These are phyloP conservation scores for Saccharomycopsis amapae DNA, from an alignment of 805 yeast genomes.

Conservation along the genomic window DNA sequence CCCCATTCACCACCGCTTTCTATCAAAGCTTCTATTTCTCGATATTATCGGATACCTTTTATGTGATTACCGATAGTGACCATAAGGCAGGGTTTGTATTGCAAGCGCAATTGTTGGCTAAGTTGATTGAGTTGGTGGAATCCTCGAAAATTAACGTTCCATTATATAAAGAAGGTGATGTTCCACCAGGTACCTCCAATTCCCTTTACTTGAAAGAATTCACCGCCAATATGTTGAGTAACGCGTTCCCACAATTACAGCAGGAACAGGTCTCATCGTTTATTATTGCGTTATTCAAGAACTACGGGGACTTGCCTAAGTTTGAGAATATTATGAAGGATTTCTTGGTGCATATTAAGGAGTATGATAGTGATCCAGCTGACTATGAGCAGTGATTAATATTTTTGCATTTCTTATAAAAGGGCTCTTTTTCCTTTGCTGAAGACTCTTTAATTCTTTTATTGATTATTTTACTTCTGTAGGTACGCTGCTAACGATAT, in stretches of 20 bases:
- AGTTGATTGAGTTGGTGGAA: slow-evolving; percentile 76
- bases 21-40: slow-evolving; percentile 84
- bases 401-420: too few relatives aligned
- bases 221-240: slow-evolving; percentile 69
- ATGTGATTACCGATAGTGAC: slow-evolving; percentile 91
- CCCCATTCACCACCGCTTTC: slow-evolving; percentile 73
- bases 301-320: slow-evolving; percentile 64
- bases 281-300: slow-evolving; percentile 64
- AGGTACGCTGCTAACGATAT: too few relatives aligned
- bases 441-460: too few relatives aligned
- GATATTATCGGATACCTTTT: slow-evolving; percentile 85
- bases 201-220: slow-evolving; percentile 71
- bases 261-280: slow-evolving; percentile 77
- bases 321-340: slow-evolving; percentile 87
- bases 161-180: slow-evolving; percentile 71
- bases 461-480: too few relatives aligned
- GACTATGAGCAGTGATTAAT: neutral
- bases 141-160: slow-evolving; percentile 70
- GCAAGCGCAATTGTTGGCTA: slow-evolving; percentile 80
- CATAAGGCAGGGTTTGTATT: slow-evolving; percentile 93
- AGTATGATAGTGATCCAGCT: slow-evolving; percentile 76
- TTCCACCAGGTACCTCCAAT: slow-evolving; percentile 80
- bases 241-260: slow-evolving; percentile 90
- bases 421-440: too few relatives aligned
- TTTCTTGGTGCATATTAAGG: slow-evolving; percentile 92